Base-by-base conservation (phyloP, 208 protist genomes). In the Naegleria fowleri region DNA sequence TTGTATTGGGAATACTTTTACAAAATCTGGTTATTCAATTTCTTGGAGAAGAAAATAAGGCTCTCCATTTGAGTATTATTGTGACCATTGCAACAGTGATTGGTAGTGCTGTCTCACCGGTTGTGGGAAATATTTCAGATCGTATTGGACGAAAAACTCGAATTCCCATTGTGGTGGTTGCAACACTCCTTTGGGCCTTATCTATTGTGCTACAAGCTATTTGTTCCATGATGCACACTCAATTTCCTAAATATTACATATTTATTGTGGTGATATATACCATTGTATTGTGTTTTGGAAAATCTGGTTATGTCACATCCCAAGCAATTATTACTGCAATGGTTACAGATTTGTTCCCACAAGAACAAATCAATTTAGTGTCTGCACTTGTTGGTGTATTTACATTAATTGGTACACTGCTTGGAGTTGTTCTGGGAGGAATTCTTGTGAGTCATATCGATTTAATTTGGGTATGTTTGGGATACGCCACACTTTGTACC, bases 311-410 rank as follows among this genome's bases (percentile, higher is more conserved):
- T 43, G 38, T 85, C 15, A 43, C 15, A 5, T 43, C 79, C 5
- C 13, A 39, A 29, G 38, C 79, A 43, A 39, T 43, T 36, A 25
- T 43, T 5, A 29, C 38, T 0, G 79, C 67, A 79, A 36, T 79
- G 29, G 29, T 79, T 5, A 36, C 67, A 36, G 67, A 79, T 79
- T 79, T 79, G 29, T 79, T 79, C 29, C 67, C 67, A 79, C 16
- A 79, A 79, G 67, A 79, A 79, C 67, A 79, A 79, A 79, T 79
- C 29, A 79, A 79, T 36, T 36, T 79, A 13, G 67, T 79, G 29
- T 79, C 67, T 36, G 67, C 67, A 29, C 16, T 79, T 79, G 67
- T 79, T 79, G 67, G 67, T 36, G 29, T 79, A 36, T 79, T 79
- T 79, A 36, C 67, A 36, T 79, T 79, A 33, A 79, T 79, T 36